Conservation (phyloP, 345 rosid species). For the Cardiospermum halicacabum region DNA sequence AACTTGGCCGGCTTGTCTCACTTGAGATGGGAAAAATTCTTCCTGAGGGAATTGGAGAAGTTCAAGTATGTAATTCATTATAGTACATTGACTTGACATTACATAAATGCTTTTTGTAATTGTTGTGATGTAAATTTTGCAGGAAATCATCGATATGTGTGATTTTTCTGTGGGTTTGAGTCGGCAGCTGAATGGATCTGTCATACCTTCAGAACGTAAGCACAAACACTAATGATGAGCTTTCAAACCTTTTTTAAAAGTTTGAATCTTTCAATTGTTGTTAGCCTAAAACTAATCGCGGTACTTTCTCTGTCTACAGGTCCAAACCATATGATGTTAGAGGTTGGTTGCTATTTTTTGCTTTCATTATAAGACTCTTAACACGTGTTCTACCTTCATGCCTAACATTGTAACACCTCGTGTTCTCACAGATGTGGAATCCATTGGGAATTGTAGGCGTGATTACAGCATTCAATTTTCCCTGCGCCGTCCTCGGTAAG, state of each 20-base stretch:
- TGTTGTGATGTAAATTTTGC: constrained; percentile 24
- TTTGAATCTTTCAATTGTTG: background rate
- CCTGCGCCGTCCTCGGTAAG: constrained; percentile 98
- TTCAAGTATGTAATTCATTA: constrained; percentile 50
- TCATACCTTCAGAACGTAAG: constrained; percentile 98
- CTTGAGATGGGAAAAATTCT: constrained; percentile 98
- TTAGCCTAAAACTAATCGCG: constrained; percentile 16
- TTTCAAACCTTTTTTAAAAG: too few species aligned
- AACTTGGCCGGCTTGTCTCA: constrained; percentile 83
- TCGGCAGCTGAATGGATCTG: constrained; percentile 89
- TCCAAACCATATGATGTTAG: constrained; percentile 93
- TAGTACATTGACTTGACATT: background rate
- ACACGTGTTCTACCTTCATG: background rate
- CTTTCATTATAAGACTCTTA: too few species aligned
- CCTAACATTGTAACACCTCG: constrained; percentile 17
- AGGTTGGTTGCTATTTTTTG: constrained; percentile 45
- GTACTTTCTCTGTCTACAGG: constrained; percentile 51
- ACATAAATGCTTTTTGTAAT: background rate
- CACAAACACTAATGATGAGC: constrained; percentile 3
- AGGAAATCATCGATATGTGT: constrained; percentile 99
- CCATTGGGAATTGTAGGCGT: constrained; percentile 98
- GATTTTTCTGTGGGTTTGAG: constrained; percentile 95
- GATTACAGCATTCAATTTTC: constrained; percentile 95
- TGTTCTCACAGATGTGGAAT: constrained; percentile 76
- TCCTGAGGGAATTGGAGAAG: constrained; percentile 97